Evolutionary conservation across 2,329 filamentous ascomycete species (phyloP), one percentile per base, ranked within the genome.

Genomic region (Shiraia sp.): DNA sequence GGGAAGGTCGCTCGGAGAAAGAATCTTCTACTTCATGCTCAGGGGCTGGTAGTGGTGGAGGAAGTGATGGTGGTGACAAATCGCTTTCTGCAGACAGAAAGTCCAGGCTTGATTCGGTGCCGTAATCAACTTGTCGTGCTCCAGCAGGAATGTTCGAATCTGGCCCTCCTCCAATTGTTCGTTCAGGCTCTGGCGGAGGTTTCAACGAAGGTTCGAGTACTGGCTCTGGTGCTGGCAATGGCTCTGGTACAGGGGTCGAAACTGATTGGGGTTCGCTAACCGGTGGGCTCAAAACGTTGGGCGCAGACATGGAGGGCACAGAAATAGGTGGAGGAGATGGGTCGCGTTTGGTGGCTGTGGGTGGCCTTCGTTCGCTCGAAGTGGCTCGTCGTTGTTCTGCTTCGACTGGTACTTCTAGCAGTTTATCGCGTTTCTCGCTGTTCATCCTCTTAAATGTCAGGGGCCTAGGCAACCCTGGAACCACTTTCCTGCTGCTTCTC

Each of bases 371-470:
- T 59, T 81, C 86, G 12, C 81, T 78, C 7, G 90, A 95, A n/a
- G 83, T 74, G 12, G 88, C 83, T 60, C 90, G 81, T 53, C 87
- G 81, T 69, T 90, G 87, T 27, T 80, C 79, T 17, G 77, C 71
- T 23, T 82, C 80, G 5, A 81, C 79, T 33, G 84, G 75, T 29
- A 83, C 76, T 31, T 87, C 83, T 45, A 86, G 76, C 39, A 95
- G 76, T 59, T 83, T 85, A 55, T 87, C 82, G 55, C 90, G 80
- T 49, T 81, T 79, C 70, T 96, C 91, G 19, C 89, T 92, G 64
- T 87, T 81, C 67, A 92, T 89, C 57, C 90, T 82, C 69, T 85
- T 87, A 71, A 95, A 90, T 0, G 89, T 95, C 57, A 86, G 82
- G 4, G 84, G 76, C 34, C 89, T 81, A 27, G 90, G 88, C 26